phyloP scores from a whole-genome alignment of 2,329 filamentous ascomycete genomes.

The Ophiostoma perfectum region DNA sequence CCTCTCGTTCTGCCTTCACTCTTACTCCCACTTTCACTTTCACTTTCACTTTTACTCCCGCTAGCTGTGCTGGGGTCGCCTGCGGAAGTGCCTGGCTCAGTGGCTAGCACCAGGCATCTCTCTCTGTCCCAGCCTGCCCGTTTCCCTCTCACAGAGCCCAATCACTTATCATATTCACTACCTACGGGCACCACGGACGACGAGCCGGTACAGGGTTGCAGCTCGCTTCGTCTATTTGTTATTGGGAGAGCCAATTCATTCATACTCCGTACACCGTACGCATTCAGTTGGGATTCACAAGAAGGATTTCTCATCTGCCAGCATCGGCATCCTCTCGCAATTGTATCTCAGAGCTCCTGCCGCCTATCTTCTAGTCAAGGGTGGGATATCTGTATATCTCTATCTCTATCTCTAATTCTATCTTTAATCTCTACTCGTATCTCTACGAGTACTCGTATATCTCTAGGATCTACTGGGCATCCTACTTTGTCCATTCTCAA shows the following conservation, averaged over 20 bases:
- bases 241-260: background rate
- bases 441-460: too few relatives aligned
- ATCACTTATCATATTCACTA: conserved; percentile 13
- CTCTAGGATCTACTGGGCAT: too few relatives aligned
- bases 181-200: conserved; percentile 10
- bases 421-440: background rate
- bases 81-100: conserved; percentile 1
- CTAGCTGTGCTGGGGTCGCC: background rate
- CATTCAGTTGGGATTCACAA: background rate
- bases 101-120: background rate
- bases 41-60: background rate
- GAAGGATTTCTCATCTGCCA: background rate
- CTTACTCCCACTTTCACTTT: background rate
- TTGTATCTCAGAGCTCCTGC: too few relatives aligned
- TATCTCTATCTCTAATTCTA: background rate
- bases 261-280: background rate
- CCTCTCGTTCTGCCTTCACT: background rate
- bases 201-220: conserved; percentile 16
- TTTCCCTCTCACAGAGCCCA: too few relatives aligned
- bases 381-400: background rate
- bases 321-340: background rate
- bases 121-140: background rate
- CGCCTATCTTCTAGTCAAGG: too few relatives aligned
- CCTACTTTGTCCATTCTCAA: too few relatives aligned
- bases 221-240: conserved; percentile 1